phyloP scores from a whole-genome alignment of 1,139 yeast species.

The Pichia sp. region DNA sequence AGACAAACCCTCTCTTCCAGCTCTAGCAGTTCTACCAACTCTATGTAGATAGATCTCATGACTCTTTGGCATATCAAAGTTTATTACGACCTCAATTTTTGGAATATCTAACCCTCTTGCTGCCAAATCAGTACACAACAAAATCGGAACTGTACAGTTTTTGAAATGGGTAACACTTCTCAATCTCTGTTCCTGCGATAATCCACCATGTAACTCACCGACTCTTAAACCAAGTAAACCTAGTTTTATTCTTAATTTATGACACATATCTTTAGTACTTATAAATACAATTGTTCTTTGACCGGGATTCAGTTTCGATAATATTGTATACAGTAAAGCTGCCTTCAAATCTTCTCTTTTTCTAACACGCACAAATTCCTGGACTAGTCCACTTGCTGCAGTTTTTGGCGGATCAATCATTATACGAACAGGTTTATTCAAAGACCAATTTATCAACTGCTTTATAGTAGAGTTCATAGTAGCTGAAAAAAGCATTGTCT shows the following conservation, averaged over 20 bases:
- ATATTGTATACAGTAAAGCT: constrained; percentile 65
- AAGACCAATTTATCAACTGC: constrained; percentile 76
- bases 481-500: constrained; percentile 89
- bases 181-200: constrained; percentile 93
- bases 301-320: constrained; percentile 54
- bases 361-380: constrained; percentile 91
- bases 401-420: constrained; percentile 97
- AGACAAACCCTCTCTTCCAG: constrained; percentile 92
- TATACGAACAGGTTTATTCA: constrained; percentile 83
- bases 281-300: constrained; percentile 84
- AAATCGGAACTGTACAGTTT: constrained; percentile 71
- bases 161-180: constrained; percentile 77
- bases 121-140: constrained; percentile 95
- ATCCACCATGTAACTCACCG: constrained; percentile 89
- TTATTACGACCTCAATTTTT: constrained; percentile 86
- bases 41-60: constrained; percentile 90
- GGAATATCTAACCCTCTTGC: constrained; percentile 99
- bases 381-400: constrained; percentile 78
- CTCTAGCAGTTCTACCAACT: constrained; percentile 99
- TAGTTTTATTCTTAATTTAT: constrained; percentile 70
- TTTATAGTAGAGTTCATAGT: constrained; percentile 95
- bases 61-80: constrained; percentile 91
- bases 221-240: constrained; percentile 84
- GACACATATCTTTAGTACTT: constrained; percentile 85
- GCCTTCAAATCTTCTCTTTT: constrained; percentile 81